A percentile compares a stretch with the other conserved stretches of the same genome.
phyloP scores from a whole-genome alignment of 2,329 filamentous ascomycete genomes.

The Dryadomyces sulphureus region DNA sequence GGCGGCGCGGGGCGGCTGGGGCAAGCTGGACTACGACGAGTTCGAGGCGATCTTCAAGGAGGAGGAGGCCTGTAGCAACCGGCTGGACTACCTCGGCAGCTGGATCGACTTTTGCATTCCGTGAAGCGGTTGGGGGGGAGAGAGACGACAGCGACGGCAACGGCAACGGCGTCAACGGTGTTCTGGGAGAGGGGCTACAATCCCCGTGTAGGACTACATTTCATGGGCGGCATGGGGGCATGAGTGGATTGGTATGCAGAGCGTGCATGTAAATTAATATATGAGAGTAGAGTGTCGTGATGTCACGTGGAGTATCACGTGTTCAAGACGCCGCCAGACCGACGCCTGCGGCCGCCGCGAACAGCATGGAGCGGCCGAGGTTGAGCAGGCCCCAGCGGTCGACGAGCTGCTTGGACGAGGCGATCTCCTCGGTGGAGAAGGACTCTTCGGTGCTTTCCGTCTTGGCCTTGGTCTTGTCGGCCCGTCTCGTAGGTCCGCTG shows the following conservation, averaged over 20 bases:
- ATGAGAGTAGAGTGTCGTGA: no score
- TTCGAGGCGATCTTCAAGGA: constrained; percentile 62
- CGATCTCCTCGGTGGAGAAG: constrained; percentile 14
- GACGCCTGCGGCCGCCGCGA: constrained; percentile 5
- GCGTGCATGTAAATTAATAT: no score
- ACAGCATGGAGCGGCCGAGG: constrained; percentile 18
- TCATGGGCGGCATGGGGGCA: no score
- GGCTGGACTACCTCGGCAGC: constrained; percentile 67
- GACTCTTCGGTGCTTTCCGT: constrained; percentile 1
- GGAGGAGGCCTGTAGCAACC: constrained; percentile 45
- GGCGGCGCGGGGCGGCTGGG: constrained; percentile 59
- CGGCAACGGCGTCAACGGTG: no score
- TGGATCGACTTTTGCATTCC: constrained; percentile 80
- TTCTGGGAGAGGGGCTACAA: no score
- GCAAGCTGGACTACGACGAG: constrained; percentile 62
- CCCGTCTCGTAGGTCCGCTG: constrained; percentile 24
- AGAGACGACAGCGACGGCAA: no score
- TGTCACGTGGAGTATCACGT: no score
- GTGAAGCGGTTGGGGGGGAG: constrained; percentile 13
- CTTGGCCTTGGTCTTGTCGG: background rate
- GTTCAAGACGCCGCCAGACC: constrained; percentile 3
- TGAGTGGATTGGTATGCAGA: no score
- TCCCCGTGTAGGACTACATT: no score
- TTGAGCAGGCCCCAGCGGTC: constrained; percentile 42
- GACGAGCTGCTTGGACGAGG: constrained; percentile 30